phyloP scores from a whole-genome alignment of 73 alveolate genomes.

The Stentor coeruleus region DNA sequence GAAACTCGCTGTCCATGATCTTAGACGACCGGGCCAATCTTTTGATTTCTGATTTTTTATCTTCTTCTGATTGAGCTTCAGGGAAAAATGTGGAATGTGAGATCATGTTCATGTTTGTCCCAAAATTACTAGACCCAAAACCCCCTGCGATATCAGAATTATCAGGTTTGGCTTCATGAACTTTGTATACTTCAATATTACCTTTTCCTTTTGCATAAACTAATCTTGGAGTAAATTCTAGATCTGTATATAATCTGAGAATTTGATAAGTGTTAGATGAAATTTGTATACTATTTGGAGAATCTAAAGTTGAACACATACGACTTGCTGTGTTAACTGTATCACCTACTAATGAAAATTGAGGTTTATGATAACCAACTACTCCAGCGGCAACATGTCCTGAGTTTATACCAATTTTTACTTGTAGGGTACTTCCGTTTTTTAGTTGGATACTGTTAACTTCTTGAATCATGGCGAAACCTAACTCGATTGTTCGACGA shows the following conservation, averaged over 20 bases:
- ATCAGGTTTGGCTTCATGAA: too few relatives aligned
- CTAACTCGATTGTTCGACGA: not conserved
- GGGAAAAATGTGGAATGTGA: too few relatives aligned
- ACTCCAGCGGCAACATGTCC: constrained; percentile 98
- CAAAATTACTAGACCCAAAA: too few relatives aligned
- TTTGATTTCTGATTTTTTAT: too few relatives aligned
- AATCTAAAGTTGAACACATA: constrained; percentile 82
- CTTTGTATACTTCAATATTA: not conserved
- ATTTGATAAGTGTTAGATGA: not conserved
- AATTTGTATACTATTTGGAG: not conserved
- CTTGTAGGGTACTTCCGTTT: constrained; percentile 19
- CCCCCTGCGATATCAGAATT: too few relatives aligned
- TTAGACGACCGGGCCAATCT: too few relatives aligned
- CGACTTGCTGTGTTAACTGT: constrained; percentile 98
- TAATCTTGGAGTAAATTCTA: not conserved
- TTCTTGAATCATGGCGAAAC: not conserved
- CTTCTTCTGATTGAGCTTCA: too few relatives aligned
- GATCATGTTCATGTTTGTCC: too few relatives aligned
- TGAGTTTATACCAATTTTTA: constrained; percentile 94
- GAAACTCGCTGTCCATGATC: too few relatives aligned
- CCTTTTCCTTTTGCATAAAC: not conserved
- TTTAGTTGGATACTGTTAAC: not conserved
- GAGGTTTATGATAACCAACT: constrained; percentile 97
- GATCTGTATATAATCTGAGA: not conserved
- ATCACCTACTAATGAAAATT: constrained; percentile 97